Evolutionary conservation across 805 yeast genomes (phyloP).

Genomic region (Saccharomycopsis fibuligera): DNA sequence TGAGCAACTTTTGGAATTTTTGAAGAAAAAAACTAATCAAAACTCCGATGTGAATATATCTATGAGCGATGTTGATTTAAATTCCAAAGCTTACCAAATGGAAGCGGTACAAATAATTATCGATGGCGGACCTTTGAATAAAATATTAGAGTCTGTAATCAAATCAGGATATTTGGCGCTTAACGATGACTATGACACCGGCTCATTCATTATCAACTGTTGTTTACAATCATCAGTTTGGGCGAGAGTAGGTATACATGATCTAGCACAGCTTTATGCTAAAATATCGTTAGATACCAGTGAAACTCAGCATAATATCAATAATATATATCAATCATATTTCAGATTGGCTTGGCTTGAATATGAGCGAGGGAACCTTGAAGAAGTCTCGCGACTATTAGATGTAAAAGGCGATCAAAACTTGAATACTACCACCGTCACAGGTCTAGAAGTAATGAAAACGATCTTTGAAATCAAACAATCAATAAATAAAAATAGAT

Average conservation of each 20-base stretch:
- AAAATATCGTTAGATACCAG: slow-evolving; percentile 40
- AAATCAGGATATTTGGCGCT: slow-evolving; percentile 52
- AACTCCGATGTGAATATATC: slow-evolving; percentile 38
- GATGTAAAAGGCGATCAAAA: slow-evolving; percentile 26
- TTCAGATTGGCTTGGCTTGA: slow-evolving; percentile 35
- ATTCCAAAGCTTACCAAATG: slow-evolving; percentile 58
- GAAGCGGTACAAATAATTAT: slow-evolving; percentile 52
- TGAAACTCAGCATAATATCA: slow-evolving; percentile 27
- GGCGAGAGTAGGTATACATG: slow-evolving; percentile 45
- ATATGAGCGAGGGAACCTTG: slow-evolving; percentile 36
- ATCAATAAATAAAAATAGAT: slow-evolving; percentile 27
- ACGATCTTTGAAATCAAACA: slow-evolving; percentile 34
- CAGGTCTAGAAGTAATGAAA: slow-evolving; percentile 24
- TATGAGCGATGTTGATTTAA: slow-evolving; percentile 22
- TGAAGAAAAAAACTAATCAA: slow-evolving; percentile 43
- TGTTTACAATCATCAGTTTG: slow-evolving; percentile 41
- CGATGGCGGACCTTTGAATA: slow-evolving; percentile 41
- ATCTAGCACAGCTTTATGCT: slow-evolving; percentile 41
- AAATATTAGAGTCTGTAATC: slow-evolving; percentile 48
- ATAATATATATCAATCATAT: slow-evolving; percentile 32
- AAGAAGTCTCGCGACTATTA: slow-evolving; percentile 33
- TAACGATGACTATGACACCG: slow-evolving; percentile 33
- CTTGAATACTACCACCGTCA: slow-evolving; percentile 27
- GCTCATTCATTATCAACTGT: slow-evolving; percentile 41
- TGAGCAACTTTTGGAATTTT: slow-evolving; percentile 59